Evolutionary conservation across 768 basidiomycete species (phyloP), one percentile per base, ranked within the genome.

Genomic region (Paxillus rubicundulus): DNA sequence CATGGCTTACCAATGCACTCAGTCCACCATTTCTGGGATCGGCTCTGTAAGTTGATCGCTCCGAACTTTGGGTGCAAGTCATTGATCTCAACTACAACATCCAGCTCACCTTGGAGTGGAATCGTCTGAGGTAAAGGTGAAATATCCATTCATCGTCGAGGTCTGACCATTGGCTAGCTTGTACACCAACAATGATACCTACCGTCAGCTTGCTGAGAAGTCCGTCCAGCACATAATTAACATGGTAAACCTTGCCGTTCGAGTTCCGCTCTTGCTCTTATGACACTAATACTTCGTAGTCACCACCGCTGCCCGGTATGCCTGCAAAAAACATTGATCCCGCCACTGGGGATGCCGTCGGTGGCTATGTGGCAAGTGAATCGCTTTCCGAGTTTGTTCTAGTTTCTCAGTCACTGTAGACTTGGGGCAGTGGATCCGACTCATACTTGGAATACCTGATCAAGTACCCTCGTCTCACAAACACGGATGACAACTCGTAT

Each of bases 401-500:
- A 42, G 6, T 38, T 36, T 14, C 41, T 10, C 14, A 58, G 37
- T 6, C 30, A 34, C 20, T 39, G 33, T 40, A 87, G 87, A 80
- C 84, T 17, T 89, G 81, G 81, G 80, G 81, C 1, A 72, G 82
- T 45, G 86, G 85, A 27, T 82, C 81, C 0, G 88, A 89, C 67
- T 87, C 85, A 52, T 90, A 82, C 70, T 84, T 86, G 53, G 88
- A 90, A 64, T 89, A 89, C 60, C 74, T 88, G 50, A 82, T 88
- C 75, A 90, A 90, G 62, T 72, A 80, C 45, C 49, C 88, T 4
- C 84, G 85, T 24, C 72, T 89, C 20, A 80, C 82, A 9, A 86
- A 87, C 69, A 85, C 84, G 14, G 59, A 81, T 49, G 78, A 89
- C 64, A 72, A 76, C 44, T 60, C 82, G n/a, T 88, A 81, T 52